Evolutionary conservation across 306 rosid genomes (phyloP), one percentile per base, ranked within the genome.

Genomic region (Cicer cuneatum): DNA sequence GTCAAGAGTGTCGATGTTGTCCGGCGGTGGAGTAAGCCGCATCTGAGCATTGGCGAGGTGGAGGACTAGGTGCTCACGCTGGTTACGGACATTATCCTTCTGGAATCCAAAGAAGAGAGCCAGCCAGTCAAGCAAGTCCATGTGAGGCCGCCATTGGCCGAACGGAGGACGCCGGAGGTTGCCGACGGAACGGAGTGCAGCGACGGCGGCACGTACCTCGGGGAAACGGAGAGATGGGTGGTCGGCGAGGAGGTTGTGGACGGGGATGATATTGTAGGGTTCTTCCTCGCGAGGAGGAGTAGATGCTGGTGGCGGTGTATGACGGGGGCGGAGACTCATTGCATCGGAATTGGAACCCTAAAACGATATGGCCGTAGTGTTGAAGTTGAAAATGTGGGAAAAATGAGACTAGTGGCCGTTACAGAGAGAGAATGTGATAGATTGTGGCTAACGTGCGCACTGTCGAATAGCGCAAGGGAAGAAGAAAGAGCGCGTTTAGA

Each of bases 1-100:
- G 53, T 94, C 97, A 2, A 94, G 84, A 0, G 84, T 81, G 54
- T 94, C 98, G 66, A 91, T 90, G 82, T 90, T 94, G 76, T 91
- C 97, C 14, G 98, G 97, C 16, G 98, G 96, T 72, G 96, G 96
- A 5, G 83, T 83, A 60, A 91, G 88, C 7, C 98, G 94, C 98
- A 94, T 91, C 94, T 94, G 97, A 19, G 95, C 95, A 78, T 94
- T 94, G 13, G 96, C 97, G 3, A 94, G 88, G 84, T 94, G 98
- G 68, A 94, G 98, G 1, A 91, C 93, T 0, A 94, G 70, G 69
- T 94, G 98, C 84, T 94, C 98, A n/a, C 98, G 83, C 84, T 94
- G 98, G 86, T 94, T 94, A 8, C 96, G 90, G 7, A 91, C 98
- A 85, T 87, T 94, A 73, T 91, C 96, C 43, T 16, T 80, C 24